Evolutionary conservation across 305 asterid genomes (phyloP).

Genomic region (Fraxinus nigra): DNA sequence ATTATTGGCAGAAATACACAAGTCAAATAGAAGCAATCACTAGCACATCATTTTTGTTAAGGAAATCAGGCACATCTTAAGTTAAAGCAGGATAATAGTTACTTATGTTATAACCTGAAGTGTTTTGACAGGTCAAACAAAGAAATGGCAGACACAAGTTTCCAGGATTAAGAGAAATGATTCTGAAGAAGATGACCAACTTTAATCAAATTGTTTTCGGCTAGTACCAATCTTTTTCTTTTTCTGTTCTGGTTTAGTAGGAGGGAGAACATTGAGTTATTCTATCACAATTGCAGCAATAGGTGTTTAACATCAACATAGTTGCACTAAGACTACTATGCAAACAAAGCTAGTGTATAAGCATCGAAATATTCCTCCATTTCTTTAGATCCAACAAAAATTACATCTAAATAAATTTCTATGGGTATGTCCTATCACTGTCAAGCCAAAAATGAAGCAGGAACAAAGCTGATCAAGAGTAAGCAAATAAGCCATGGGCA

Average conservation of each 20-base stretch:
- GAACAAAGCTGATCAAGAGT: background rate
- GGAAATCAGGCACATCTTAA: background rate
- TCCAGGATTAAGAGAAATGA: conserved; percentile 9
- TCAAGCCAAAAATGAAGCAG: background rate
- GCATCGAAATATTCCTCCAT: conserved; percentile 11
- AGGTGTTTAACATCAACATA: conserved; percentile 9
- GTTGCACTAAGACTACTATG: background rate
- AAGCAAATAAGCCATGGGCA: background rate
- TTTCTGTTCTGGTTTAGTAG: background rate
- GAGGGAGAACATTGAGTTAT: conserved; percentile 2
- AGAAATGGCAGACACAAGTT: background rate
- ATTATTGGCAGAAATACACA: conserved; percentile 10
- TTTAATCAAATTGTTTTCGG: background rate
- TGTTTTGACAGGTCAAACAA: background rate
- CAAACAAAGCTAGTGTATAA: background rate
- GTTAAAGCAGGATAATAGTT: conserved; percentile 10
- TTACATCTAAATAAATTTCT: background rate
- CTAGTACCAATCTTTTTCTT: background rate
- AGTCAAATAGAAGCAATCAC: background rate
- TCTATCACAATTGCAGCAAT: conserved; percentile 13
- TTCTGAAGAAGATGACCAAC: conserved; percentile 5
- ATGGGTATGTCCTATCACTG: background rate
- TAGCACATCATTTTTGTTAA: background rate
- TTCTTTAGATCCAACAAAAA: background rate
- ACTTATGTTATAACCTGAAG: background rate